Base-by-base conservation (phyloP, 768 basidiomycete species). In the Hypholoma sublateritium region DNA sequence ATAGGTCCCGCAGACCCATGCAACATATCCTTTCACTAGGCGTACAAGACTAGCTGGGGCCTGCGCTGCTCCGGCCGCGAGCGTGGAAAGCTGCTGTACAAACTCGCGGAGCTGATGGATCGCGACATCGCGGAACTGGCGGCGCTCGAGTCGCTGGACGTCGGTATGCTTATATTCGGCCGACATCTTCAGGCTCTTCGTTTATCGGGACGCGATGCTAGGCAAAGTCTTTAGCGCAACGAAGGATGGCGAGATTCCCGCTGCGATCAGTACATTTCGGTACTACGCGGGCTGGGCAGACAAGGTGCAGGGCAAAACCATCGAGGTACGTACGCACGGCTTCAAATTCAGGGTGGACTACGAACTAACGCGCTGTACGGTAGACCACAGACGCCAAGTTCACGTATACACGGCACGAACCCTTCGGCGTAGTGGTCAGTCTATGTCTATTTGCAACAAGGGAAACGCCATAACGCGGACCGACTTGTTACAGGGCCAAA, bases 241-340 rank as follows among this genome's bases (percentile, higher is more conserved):
- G 14, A 56, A 56, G 42, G 22, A 24, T 28, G 35, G 64, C 0
- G 90, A 91, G 60, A 67, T 89, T 2, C 63, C 65, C 0, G 70
- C 70, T 52, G 70, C 80, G 0, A 76, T 86, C 56, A 74, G 69
- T 19, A 75, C 76, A 28, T 69, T 93, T 61, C 77, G 83, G 34
- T 96, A 95, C 74, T 98, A 89, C 64, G 91, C 86, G 41, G 95
- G 94, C 16, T 91, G 91, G 86, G 91, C 93, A 19, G 94, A 95
- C 76, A 96, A 95, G 74, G 72, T 89, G 52, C 75, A 80, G 4
- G 91, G 90, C 5, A 82, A 91, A 69, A 85, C 84, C 7, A 85
- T 93, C 68, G 90, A 93, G 69, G 75, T 75, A 36, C 9, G 66
- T 46, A 25, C 12, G 34, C 2, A 6, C 14, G 17, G 9, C 35